Base-by-base conservation (phyloP, 2,329 filamentous ascomycete species). In the Fusarium drepaniforme region DNA sequence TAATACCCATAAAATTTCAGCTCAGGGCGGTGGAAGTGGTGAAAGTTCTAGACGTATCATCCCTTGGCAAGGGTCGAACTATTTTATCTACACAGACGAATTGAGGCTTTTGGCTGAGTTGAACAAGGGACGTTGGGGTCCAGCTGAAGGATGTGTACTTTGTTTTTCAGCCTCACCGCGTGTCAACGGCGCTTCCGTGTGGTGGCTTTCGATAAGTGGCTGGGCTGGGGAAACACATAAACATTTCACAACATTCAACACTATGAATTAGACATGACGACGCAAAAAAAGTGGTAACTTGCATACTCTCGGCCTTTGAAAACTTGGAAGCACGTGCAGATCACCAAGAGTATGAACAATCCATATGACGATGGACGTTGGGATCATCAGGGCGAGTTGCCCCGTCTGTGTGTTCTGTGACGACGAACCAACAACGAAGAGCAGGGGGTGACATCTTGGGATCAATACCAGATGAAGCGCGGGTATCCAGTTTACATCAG, bases 341-440 rank as follows among this genome's bases (percentile, higher is more conserved):
- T 65, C 67, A 37, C 60, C 23, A 21, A 49, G 25, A 33, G 33
- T 42, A 28, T 28, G 42, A 61, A 56, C n/a, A 46, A 65, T 49
- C 51, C 59, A 64, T 38, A 60, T 72, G 35, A 65, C 38, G 62
- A 75, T 75, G 35, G 66, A 38, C 59, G 40, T 33, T 60, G 56
- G 8, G 73, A 71, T 73, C 60, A 30, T 46, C 73, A 71, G 70
- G 70, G 60, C 49, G 57, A 13, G 35, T 40, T 58, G 56, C 70
- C 66, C 66, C 44, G 49, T 59, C 61, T 30, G 38, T 33, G 49
- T 21, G 6, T 4, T 53, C 18, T 53, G 28, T 53, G 18, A n/a
- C 42, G 21, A 46, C 49, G 49, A 53, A 53, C 49, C 49, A 53
- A 53, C 49, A 30, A 18, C 44, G 8, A 5, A 30, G 25, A 51